Evolutionary conservation across 306 rosid species (phyloP).

Genomic region (Cyclanthera cordifolia): DNA sequence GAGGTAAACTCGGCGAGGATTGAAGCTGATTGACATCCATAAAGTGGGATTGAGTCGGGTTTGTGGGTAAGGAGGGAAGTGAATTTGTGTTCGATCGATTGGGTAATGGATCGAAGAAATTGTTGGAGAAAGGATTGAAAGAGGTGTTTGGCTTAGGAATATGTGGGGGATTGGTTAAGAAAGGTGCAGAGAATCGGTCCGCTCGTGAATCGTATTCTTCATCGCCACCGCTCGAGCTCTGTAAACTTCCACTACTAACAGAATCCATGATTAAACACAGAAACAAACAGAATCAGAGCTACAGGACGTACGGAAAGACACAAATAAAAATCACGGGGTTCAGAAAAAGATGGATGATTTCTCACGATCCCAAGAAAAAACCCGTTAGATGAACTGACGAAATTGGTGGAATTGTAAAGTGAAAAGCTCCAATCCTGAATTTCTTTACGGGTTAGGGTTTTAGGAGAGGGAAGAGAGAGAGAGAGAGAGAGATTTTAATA

Average conservation of each 20-base stretch:
- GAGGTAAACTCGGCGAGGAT: too few relatives aligned
- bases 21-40: too few relatives aligned
- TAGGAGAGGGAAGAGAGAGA: neutral
- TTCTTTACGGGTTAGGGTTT: conserved; percentile 17
- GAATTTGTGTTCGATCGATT: conserved; percentile 13
- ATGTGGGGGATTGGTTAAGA: too few relatives aligned
- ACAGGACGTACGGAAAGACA: neutral
- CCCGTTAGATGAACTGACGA: conserved; percentile 25
- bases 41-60: conserved; percentile 8
- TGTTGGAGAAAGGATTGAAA: conserved; percentile 44
- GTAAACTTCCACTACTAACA: conserved; percentile 72
- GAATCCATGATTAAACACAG: conserved; percentile 49
- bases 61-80: too few relatives aligned
- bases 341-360: conserved; percentile 1
- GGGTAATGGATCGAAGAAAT: conserved; percentile 43
- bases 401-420: conserved; percentile 1
- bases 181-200: conserved; percentile 38
- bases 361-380: neutral
- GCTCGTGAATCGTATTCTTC: conserved; percentile 83
- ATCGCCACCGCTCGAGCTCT: conserved; percentile 81
- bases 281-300: neutral
- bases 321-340: neutral
- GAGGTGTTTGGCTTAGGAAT: neutral
- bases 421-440: conserved; percentile 27
- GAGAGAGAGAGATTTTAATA: neutral